Percentiles rank a stretch among this genome's conserved stretches.
These are phyloP conservation scores for Rhododendron williamsianum DNA, from an alignment of 148 eudicot genomes.

Conservation along the genomic window DNA sequence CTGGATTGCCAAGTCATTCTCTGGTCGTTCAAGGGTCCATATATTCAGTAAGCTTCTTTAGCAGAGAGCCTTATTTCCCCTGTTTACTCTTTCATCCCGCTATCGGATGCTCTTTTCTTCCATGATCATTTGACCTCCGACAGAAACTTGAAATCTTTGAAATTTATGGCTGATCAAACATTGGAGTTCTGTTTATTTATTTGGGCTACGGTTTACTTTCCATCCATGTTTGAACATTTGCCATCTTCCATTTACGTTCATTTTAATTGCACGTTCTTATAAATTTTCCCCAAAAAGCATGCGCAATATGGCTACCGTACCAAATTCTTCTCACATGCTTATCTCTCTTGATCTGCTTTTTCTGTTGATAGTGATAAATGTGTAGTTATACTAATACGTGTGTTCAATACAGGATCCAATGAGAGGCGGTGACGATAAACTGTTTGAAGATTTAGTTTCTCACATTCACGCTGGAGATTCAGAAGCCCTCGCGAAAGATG, in stretches of 20 bases:
- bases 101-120: neutral
- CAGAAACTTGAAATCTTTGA: neutral
- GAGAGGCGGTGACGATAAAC: constrained; percentile 85
- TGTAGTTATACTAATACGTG: neutral
- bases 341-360: neutral
- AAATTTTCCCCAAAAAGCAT: too few species aligned
- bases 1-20: neutral
- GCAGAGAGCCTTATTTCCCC: neutral
- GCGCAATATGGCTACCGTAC: neutral
- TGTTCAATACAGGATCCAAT: constrained; percentile 69
- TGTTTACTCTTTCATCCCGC: neutral
- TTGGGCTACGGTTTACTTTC: neutral
- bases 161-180: neutral
- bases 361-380: neutral
- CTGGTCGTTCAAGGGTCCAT: neutral
- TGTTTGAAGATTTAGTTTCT: constrained; percentile 73
- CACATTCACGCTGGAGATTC: constrained; percentile 63
- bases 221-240: neutral
- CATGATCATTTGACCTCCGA: neutral
- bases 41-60: neutral
- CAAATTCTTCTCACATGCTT: neutral
- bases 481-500: constrained; percentile 68
- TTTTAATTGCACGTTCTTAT: neutral
- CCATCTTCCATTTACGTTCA: neutral
- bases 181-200: neutral